A percentile compares a stretch with the other conserved stretches of the same genome.
Conservation (phyloP, 2,329 filamentous ascomycete species). For the Sclerotinia nivalis region DNA sequence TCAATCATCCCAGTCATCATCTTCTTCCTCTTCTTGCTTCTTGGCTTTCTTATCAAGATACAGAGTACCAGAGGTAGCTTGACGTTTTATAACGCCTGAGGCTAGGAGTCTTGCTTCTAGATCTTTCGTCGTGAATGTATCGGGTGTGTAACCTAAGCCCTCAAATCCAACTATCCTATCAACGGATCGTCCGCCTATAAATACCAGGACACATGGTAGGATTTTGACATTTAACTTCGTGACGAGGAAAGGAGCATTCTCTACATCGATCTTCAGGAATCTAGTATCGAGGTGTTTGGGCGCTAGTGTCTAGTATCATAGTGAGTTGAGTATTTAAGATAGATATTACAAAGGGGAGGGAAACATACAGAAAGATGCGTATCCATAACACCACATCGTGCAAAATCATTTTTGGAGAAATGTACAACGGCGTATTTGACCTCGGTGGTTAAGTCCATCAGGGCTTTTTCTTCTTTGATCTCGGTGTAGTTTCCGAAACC, state of each 20-base stretch:
- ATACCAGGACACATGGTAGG: constrained; percentile 58
- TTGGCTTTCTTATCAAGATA: constrained; percentile 41
- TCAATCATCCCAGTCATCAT: constrained; percentile 50
- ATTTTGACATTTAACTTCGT: constrained; percentile 59
- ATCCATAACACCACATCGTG: constrained; percentile 46
- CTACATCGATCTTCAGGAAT: constrained; percentile 59
- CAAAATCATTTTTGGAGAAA: constrained; percentile 47
- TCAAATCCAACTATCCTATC: constrained; percentile 62
- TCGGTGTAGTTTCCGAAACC: constrained; percentile 56
- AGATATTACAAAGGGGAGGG: neutral
- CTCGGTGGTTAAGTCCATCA: constrained; percentile 51
- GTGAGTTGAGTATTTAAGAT: constrained; percentile 14
- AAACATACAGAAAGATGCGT: constrained; percentile 41
- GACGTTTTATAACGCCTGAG: constrained; percentile 53
- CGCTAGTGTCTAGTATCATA: constrained; percentile 46
- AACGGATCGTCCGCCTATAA: constrained; percentile 55
- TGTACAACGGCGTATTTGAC: constrained; percentile 45
- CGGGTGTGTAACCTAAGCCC: constrained; percentile 52
- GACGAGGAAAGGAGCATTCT: constrained; percentile 60
- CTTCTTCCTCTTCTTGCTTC: constrained; percentile 45
- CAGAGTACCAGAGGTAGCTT: constrained; percentile 52
- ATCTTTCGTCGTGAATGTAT: constrained; percentile 55
- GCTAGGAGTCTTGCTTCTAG: constrained; percentile 53
- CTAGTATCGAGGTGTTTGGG: constrained; percentile 59
- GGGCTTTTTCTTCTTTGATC: constrained; percentile 57